A percentile compares a stretch with the other conserved stretches of the same genome.
phyloP scores from a whole-genome alignment of 129 eudicot genomes.

The Gnaphalium uliginosum region DNA sequence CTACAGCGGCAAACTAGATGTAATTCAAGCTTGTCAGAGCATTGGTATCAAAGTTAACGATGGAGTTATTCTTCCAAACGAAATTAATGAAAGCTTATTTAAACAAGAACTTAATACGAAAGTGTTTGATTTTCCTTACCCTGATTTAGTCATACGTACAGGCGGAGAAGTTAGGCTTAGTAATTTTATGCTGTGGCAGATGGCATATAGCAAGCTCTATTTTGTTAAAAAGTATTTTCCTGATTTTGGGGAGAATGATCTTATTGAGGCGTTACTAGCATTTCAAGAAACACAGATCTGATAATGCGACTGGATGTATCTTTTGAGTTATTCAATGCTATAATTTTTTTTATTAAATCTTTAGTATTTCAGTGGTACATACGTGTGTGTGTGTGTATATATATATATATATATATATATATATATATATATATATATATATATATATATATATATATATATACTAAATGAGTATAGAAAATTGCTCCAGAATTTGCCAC shows the following conservation, averaged over 20 bases:
- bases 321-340: no score
- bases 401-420: no score
- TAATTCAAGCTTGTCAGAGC: conserved; percentile 15
- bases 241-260: conserved; percentile 17
- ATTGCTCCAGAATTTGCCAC: no score
- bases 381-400: no score
- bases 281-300: background rate
- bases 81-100: background rate
- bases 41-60: conserved; percentile 4
- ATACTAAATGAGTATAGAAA: no score
- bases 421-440: no score
- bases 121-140: background rate
- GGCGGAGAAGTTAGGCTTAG: conserved; percentile 30
- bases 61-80: conserved; percentile 5
- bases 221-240: conserved; percentile 3
- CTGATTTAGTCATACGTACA: conserved; percentile 24
- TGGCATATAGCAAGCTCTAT: conserved; percentile 24
- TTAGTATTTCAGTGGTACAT: no score
- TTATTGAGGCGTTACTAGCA: conserved; percentile 9
- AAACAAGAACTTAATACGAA: conserved; percentile 12
- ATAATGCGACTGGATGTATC: no score
- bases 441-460: no score
- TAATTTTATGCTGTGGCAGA: conserved; percentile 32
- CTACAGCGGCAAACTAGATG: conserved; percentile 12
- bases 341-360: no score